phyloP scores from a whole-genome alignment of 257 asterid genomes.

The Thymus quinquecostatus region DNA sequence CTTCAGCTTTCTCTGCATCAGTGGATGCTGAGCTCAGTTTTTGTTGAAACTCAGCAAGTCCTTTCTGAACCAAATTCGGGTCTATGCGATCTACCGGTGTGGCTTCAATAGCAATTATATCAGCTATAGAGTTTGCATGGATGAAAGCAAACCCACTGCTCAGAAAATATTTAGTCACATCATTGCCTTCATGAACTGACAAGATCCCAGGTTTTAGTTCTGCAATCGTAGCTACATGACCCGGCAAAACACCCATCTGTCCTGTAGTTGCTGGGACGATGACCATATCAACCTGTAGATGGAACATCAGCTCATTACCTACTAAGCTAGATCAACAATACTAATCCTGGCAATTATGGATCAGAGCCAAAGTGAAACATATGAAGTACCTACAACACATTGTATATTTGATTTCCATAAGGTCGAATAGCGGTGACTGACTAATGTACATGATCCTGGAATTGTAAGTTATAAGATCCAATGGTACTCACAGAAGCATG shows the following conservation, averaged over 20 bases:
- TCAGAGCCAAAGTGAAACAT: neutral
- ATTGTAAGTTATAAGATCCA: neutral
- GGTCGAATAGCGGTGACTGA: neutral
- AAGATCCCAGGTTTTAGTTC: conserved; percentile 80
- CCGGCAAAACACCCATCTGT: conserved; percentile 94
- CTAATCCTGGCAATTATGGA: neutral
- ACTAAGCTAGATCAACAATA: neutral
- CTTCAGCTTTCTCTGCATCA: conserved; percentile 86
- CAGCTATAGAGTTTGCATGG: conserved; percentile 77
- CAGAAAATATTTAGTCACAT: conserved; percentile 65
- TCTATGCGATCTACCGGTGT: conserved; percentile 72
- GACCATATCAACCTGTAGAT: conserved; percentile 84
- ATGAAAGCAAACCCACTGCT: conserved; percentile 82
- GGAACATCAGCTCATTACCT: neutral
- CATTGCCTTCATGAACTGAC: conserved; percentile 80
- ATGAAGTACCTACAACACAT: neutral
- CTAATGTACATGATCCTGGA: neutral
- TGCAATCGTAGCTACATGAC: conserved; percentile 86
- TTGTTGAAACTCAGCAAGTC: conserved; percentile 74
- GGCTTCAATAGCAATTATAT: conserved; percentile 77
- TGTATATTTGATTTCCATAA: neutral
- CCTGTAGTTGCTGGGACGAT: conserved; percentile 83
- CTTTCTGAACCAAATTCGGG: conserved; percentile 70
- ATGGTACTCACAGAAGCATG: neutral
- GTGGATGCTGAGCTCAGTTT: conserved; percentile 77